Conservation (phyloP, 2,329 filamentous ascomycete species). For the Fusarium sp. region DNA sequence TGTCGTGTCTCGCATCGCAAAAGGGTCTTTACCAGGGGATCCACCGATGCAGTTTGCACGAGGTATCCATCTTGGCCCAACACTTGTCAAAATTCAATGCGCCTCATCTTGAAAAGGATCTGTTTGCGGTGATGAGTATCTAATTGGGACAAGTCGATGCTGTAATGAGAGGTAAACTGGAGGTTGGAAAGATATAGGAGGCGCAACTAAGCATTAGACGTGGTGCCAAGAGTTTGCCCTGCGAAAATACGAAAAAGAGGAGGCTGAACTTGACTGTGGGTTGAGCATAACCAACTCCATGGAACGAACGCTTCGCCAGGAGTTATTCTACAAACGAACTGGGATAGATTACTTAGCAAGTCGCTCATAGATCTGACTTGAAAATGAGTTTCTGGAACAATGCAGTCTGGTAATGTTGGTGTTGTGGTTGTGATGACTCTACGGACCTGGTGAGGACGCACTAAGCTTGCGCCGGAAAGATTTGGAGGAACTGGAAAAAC, state of each 20-base stretch:
- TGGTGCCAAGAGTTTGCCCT: conserved; percentile 8
- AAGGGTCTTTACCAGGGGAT: conserved; percentile 7
- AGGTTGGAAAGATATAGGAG: conserved; percentile 9
- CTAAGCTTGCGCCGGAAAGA: no score
- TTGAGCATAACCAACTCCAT: conserved; percentile 1
- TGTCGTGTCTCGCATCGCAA: conserved; percentile 40
- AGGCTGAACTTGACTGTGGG: conserved; percentile 27
- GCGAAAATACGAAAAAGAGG: conserved; percentile 9
- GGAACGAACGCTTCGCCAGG: not conserved
- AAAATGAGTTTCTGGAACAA: conserved; percentile 10
- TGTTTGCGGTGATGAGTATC: conserved; percentile 5
- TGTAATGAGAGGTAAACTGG: conserved; percentile 1
- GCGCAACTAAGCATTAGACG: not conserved
- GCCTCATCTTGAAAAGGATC: not conserved
- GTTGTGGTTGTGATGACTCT: no score
- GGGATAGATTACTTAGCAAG: not conserved
- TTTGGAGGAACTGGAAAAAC: conserved; percentile 1
- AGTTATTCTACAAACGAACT: not conserved
- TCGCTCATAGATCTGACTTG: not conserved
- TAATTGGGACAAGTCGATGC: conserved; percentile 4
- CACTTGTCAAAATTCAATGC: not conserved
- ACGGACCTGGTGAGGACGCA: no score
- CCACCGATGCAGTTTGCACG: conserved; percentile 9
- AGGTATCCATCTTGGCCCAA: not conserved
- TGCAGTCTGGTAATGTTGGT: conserved; percentile 4